These are phyloP conservation scores for Leucoagaricus sp. DNA, from an alignment of 1,284 basidiomycete species.

Conservation along the genomic window DNA sequence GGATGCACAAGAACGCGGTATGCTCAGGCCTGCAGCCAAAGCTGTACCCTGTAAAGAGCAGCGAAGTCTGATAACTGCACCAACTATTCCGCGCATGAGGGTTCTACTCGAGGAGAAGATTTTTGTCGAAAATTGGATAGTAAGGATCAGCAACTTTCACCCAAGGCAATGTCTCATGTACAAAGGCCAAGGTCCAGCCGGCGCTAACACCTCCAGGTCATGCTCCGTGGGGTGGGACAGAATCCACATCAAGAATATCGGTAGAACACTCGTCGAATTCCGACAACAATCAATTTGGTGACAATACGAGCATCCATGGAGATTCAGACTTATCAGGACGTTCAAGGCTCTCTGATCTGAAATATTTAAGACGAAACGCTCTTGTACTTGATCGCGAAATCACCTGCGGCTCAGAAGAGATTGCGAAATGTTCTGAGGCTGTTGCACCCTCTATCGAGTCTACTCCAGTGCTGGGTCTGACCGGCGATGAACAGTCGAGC, in stretches of 20 bases:
- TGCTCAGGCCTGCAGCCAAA: not conserved
- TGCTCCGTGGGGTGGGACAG: constrained; percentile 1
- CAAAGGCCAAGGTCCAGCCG: constrained; percentile 5
- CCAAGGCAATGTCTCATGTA: not conserved
- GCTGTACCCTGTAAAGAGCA: not conserved
- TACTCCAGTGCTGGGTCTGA: not conserved
- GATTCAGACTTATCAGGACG: no score
- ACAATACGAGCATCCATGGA: no score
- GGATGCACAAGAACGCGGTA: not conserved
- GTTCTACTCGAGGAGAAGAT: constrained; percentile 9
- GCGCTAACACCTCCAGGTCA: constrained; percentile 7
- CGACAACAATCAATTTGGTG: no score
- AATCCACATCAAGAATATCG: not conserved
- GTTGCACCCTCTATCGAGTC: not conserved
- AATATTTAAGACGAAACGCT: not conserved
- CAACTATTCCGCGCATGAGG: constrained; percentile 11
- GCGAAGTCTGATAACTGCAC: not conserved
- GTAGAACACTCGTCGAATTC: not conserved
- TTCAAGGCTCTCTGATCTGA: no score
- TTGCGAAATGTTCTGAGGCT: not conserved
- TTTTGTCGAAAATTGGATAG: constrained; percentile 6
- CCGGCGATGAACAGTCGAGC: not conserved
- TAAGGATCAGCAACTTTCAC: not conserved
- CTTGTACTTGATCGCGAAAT: not conserved
- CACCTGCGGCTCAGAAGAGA: not conserved